Evolutionary conservation across 805 yeast species (phyloP).

Genomic region (Monosporozyma aquatica): DNA sequence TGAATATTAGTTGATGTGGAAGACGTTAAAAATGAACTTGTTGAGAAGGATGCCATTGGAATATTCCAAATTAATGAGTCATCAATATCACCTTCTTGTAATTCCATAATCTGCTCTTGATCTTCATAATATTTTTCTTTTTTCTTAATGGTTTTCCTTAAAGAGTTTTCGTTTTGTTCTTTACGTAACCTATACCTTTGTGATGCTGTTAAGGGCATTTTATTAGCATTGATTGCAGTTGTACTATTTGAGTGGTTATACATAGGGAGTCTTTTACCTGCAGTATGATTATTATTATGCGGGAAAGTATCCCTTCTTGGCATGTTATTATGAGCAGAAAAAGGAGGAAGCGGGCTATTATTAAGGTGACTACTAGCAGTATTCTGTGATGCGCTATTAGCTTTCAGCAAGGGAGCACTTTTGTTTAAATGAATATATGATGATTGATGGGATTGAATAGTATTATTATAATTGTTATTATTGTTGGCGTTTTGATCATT

Average conservation of each 20-base stretch:
- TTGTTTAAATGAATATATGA: conserved; percentile 6
- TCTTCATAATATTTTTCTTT: conserved; percentile 35
- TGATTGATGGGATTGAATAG: neutral
- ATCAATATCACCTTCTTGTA: conserved; percentile 29
- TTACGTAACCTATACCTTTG: conserved; percentile 35
- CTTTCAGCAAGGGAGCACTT: conserved; percentile 6
- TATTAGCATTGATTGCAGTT: conserved; percentile 9
- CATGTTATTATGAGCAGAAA: neutral
- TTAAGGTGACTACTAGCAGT: conserved; percentile 2
- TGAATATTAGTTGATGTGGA: neutral
- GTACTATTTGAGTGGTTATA: conserved; percentile 11
- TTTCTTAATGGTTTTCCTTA: conserved; percentile 27
- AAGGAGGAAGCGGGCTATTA: neutral
- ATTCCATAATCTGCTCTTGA: conserved; percentile 14
- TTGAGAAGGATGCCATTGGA: conserved; percentile 37
- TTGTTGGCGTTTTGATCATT: neutral
- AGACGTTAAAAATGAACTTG: conserved; percentile 21
- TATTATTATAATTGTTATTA: conserved; percentile 1
- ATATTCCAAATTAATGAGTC: conserved; percentile 43
- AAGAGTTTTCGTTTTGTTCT: conserved; percentile 30
- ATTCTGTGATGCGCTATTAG: neutral
- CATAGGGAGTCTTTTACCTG: neutral
- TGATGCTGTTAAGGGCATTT: conserved; percentile 32
- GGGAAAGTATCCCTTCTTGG: neutral
- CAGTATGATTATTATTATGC: neutral